These are phyloP conservation scores for Scorias spongiosa DNA, from an alignment of 2,329 filamentous ascomycete genomes.

Conservation along the genomic window DNA sequence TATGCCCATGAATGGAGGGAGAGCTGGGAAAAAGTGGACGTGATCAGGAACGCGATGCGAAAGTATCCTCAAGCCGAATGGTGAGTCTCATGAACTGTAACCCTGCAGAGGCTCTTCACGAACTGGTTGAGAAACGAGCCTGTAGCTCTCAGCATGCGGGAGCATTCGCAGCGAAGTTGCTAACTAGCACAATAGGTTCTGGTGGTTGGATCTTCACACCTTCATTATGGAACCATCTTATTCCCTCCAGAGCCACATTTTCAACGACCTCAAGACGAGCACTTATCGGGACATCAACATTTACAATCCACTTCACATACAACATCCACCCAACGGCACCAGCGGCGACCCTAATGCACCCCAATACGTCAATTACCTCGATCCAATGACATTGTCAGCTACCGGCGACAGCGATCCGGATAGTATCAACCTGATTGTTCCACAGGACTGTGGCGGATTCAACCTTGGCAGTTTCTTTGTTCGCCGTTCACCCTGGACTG, in stretches of 20 bases:
- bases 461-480: conserved; percentile 95
- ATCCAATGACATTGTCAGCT: conserved; percentile 54
- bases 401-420: conserved; percentile 61
- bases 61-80: conserved; percentile 96
- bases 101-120: background rate
- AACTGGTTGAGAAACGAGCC: background rate
- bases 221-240: conserved; percentile 94
- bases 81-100: conserved; percentile 38
- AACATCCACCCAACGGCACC: conserved; percentile 52
- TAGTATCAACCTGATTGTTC: conserved; percentile 75
- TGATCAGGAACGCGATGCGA: conserved; percentile 70
- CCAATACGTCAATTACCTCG: conserved; percentile 44
- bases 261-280: conserved; percentile 57
- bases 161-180: background rate
- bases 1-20: conserved; percentile 99
- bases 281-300: conserved; percentile 92
- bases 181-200: conserved; percentile 53
- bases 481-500: conserved; percentile 71
- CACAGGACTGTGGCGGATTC: conserved; percentile 91
- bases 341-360: conserved; percentile 27
- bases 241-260: conserved; percentile 80
- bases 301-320: conserved; percentile 90
- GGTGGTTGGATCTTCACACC: conserved; percentile 97
- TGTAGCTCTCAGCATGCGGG: too few relatives aligned
- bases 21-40: conserved; percentile 98